Evolutionary conservation across 1,139 yeast species (phyloP).

Genomic region (Magnusiomyces sp.): DNA sequence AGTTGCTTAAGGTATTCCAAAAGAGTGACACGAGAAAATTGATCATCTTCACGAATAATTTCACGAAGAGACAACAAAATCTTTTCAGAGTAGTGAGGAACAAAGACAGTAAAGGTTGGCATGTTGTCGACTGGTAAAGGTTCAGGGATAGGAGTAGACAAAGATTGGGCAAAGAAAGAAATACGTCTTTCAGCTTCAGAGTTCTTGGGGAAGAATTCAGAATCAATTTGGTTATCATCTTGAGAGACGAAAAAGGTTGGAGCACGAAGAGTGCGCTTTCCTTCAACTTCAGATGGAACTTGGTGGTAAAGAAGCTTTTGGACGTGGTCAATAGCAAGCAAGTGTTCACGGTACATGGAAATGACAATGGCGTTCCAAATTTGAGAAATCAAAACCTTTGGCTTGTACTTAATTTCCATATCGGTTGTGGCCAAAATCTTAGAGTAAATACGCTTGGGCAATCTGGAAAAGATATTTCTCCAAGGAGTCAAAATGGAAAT

Average conservation of each 20-base stretch:
- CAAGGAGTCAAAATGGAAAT: constrained; percentile 97
- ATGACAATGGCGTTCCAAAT: constrained; percentile 98
- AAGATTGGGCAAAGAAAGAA: constrained; percentile 95
- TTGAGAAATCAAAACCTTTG: constrained; percentile 95
- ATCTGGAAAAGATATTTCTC: constrained; percentile 95
- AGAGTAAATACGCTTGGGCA: constrained; percentile 97
- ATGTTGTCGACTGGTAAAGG: constrained; percentile 98
- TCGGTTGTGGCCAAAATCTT: constrained; percentile 96
- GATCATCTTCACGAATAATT: constrained; percentile 97
- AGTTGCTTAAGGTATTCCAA: constrained; percentile 94
- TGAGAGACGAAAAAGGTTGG: constrained; percentile 98
- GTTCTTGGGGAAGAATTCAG: constrained; percentile 92
- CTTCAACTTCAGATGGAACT: constrained; percentile 89
- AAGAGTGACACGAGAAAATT: constrained; percentile 91
- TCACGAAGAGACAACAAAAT: constrained; percentile 89
- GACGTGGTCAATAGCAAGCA: constrained; percentile 95
- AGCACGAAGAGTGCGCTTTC: constrained; percentile 96
- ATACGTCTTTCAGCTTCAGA: constrained; percentile 99
- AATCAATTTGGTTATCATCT: constrained; percentile 89
- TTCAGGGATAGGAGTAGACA: constrained; percentile 97
- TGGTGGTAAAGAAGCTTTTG: constrained; percentile 95
- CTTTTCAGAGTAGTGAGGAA: constrained; percentile 98
- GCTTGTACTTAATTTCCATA: constrained; percentile 98
- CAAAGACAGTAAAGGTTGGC: constrained; percentile 97
- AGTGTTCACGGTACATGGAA: constrained; percentile 97